phyloP scores from a whole-genome alignment of 2,329 filamentous ascomycete genomes.

The Neoascochyta sp. region DNA sequence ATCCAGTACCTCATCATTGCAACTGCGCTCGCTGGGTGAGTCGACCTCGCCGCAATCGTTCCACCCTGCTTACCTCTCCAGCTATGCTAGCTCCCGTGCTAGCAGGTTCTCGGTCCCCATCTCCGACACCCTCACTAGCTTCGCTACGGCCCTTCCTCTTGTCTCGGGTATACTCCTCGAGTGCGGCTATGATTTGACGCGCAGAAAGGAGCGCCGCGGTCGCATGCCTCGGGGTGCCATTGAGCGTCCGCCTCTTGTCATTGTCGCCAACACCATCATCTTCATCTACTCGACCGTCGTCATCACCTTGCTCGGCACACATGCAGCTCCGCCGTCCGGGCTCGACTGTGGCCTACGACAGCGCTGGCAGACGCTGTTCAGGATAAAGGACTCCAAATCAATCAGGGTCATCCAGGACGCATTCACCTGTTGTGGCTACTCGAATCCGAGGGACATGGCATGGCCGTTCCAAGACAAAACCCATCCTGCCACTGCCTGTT shows the following conservation, averaged over 20 bases:
- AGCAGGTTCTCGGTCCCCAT: constrained; percentile 43
- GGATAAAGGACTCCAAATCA: constrained; percentile 46
- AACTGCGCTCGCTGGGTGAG: constrained; percentile 40
- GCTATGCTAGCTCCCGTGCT: constrained; percentile 30
- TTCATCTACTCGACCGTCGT: constrained; percentile 43
- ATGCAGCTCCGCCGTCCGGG: constrained; percentile 38
- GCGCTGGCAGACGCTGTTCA: constrained; percentile 56
- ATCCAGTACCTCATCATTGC: constrained; percentile 42
- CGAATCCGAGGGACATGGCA: constrained; percentile 54
- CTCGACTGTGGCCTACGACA: constrained; percentile 55
- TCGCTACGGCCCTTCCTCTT: constrained; percentile 43
- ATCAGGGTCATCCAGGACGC: constrained; percentile 62
- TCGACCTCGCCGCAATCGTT: not conserved
- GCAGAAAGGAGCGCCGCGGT: constrained; percentile 28
- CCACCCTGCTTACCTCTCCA: constrained; percentile 12
- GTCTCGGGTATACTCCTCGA: constrained; percentile 44
- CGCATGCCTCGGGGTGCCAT: constrained; percentile 32
- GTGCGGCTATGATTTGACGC: constrained; percentile 35
- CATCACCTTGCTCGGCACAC: constrained; percentile 45
- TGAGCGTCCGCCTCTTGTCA: constrained; percentile 34
- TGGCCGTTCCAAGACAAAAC: constrained; percentile 56
- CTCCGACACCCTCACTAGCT: constrained; percentile 39
- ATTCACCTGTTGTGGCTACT: constrained; percentile 64
- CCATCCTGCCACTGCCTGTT: constrained; percentile 42
- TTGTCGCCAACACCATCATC: constrained; percentile 39